Percentiles rank a stretch among this genome's conserved stretches.
phyloP scores from a whole-genome alignment of 805 yeast genomes.

The Lipomyces chichibuensis region DNA sequence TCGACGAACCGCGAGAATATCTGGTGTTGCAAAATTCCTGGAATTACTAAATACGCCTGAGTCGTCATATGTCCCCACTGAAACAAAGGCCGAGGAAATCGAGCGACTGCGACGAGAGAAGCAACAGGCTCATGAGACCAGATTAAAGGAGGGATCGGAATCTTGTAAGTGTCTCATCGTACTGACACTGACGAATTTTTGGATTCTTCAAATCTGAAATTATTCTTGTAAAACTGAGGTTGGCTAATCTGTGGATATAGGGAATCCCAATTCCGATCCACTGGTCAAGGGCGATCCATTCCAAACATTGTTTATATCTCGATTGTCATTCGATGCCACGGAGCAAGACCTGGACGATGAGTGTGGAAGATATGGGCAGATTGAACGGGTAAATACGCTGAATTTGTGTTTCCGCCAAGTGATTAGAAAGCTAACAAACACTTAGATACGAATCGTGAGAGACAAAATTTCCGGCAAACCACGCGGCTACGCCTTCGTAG shows the following conservation, averaged over 20 bases:
- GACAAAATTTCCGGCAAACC: conserved; percentile 58
- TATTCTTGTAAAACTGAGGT: no score
- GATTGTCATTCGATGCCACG: conserved; percentile 64
- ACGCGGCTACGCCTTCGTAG: conserved; percentile 83
- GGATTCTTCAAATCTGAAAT: not conserved
- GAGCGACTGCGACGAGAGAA: conserved; percentile 40
- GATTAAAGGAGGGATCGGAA: conserved; percentile 46
- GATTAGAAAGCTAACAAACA: not conserved
- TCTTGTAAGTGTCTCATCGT: conserved; percentile 35
- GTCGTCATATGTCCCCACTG: conserved; percentile 42
- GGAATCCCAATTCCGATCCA: conserved; percentile 64
- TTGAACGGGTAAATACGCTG: conserved; percentile 54
- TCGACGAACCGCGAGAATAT: conserved; percentile 53
- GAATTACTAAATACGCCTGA: conserved; percentile 40
- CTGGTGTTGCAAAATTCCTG: conserved; percentile 51
- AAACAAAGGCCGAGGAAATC: conserved; percentile 41
- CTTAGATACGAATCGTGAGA: conserved; percentile 56
- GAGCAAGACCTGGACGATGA: conserved; percentile 70
- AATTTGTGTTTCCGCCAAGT: not conserved
- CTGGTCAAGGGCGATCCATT: conserved; percentile 71
- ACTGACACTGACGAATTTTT: not conserved
- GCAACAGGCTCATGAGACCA: conserved; percentile 39
- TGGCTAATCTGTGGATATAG: conserved; percentile 14
- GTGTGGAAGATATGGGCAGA: conserved; percentile 68
- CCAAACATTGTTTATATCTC: conserved; percentile 73